Base-by-base conservation (phyloP, 305 asterid species). In the Rubia balearica region DNA sequence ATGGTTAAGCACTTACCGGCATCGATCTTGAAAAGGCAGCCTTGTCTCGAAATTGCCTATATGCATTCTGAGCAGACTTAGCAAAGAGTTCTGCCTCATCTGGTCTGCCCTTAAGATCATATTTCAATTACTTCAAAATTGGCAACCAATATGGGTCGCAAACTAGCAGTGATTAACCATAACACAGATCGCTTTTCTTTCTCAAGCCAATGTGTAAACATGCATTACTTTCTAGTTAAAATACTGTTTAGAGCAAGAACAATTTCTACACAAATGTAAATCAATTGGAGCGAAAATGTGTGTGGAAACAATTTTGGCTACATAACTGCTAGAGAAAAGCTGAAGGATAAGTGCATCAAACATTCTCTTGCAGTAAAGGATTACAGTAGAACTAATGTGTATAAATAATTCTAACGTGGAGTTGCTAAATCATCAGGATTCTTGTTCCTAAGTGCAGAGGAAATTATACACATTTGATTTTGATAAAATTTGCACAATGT, bases 1-100 rank as follows among this genome's bases (percentile, higher is more conserved):
- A 75, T 70, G 62, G 73, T 64, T 49, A 79, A 77, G 65, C 70
- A 79, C 56, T 73, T 91, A 89, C 98, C 79, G 78, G 80, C 96
- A 91, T 89, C 75, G 94, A 89, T 91, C 98, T 88, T 65, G 96
- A 91, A 72, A 89, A 81, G 66, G 96, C 98, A 70, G 96, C 96
- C 84, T 91, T 91, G 82, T 91, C 90, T 60, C 96, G 81, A 67
- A 91, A 91, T 67, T 88, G 87, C 83, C 74, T 79, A 79, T 91
- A 91, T 75, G 94, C 87, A 81, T 83, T 81, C 81, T 80, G 79
- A 42, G 96, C 96, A 59, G 96, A 91, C 81, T 89, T 88, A 56
- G 91, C 87, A 84, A 91, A 91, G 57, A 89, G 89, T 79, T 89
- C 92, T 13, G 87, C 98, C 84, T 91, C 96, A 75, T 91, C 98